Evolutionary conservation across 257 asterid genomes (phyloP).

Genomic region (Nemophila menziesii): DNA sequence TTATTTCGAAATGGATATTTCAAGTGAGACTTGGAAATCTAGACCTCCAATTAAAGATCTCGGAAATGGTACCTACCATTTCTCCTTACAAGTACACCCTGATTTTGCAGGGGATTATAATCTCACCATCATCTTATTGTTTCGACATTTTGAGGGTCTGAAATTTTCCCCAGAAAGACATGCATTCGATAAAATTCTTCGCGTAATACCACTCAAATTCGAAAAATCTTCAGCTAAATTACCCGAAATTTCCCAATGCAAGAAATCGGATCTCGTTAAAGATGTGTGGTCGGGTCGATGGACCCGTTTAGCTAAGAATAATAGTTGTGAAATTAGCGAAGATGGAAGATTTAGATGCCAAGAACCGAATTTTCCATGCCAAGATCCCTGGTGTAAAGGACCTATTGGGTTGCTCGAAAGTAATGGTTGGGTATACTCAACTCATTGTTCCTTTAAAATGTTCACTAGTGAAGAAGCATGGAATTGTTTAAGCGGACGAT

Average conservation of each 20-base stretch:
- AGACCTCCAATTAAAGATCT: conserved; percentile 69
- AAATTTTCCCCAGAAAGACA: conserved; percentile 54
- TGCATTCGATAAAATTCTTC: conserved; percentile 46
- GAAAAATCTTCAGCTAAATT: conserved; percentile 21
- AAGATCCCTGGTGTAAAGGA: conserved; percentile 73
- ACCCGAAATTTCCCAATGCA: conserved; percentile 42
- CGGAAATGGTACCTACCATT: conserved; percentile 57
- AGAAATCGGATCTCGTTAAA: conserved; percentile 32
- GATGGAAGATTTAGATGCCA: conserved; percentile 81
- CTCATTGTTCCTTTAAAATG: conserved; percentile 86
- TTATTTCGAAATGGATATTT: conserved; percentile 71
- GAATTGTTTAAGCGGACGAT: conserved; percentile 46
- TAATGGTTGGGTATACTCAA: conserved; percentile 84
- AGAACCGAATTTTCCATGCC: conserved; percentile 47
- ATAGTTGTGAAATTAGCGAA: conserved; percentile 40
- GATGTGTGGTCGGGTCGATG: conserved; percentile 86
- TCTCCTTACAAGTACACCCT: conserved; percentile 72
- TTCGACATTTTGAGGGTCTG: conserved; percentile 53
- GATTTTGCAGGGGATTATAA: conserved; percentile 71
- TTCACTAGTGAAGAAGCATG: conserved; percentile 42
- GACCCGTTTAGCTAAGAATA: conserved; percentile 72
- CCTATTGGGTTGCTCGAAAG: conserved; percentile 63
- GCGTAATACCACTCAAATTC: conserved; percentile 43
- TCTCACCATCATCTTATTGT: conserved; percentile 58
- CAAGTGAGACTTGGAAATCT: conserved; percentile 76